These are phyloP conservation scores for Clavispora phyllophila DNA, from an alignment of 805 yeast genomes.

Conservation along the genomic window DNA sequence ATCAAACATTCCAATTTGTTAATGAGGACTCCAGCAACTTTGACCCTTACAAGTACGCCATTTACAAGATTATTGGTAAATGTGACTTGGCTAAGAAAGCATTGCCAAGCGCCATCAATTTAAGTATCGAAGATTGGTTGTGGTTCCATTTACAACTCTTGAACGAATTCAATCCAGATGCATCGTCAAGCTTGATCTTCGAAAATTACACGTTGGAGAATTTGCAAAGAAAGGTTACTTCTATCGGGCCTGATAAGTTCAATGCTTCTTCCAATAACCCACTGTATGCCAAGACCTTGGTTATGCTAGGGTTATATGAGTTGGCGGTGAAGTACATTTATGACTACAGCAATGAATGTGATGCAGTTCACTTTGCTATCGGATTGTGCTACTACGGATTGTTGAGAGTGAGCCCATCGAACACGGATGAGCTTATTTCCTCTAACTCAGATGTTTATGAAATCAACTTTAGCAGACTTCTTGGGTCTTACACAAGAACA, in stretches of 20 bases:
- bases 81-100: slow-evolving; percentile 67
- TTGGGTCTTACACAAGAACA: slow-evolving; percentile 77
- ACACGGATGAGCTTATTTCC: slow-evolving; percentile 32
- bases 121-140: slow-evolving; percentile 91
- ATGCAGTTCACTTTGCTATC: slow-evolving; percentile 85
- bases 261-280: slow-evolving; percentile 60
- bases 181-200: slow-evolving; percentile 41
- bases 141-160: slow-evolving; percentile 87
- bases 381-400: slow-evolving; percentile 72
- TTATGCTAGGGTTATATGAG: slow-evolving; percentile 77
- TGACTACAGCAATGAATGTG: slow-evolving; percentile 62
- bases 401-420: slow-evolving; percentile 43
- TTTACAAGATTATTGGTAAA: slow-evolving; percentile 89
- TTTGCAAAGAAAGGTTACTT: slow-evolving; percentile 64
- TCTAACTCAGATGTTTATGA: slow-evolving; percentile 30
- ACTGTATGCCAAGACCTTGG: slow-evolving; percentile 66
- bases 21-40: slow-evolving; percentile 46
- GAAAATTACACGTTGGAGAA: slow-evolving; percentile 72
- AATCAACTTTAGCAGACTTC: slow-evolving; percentile 52
- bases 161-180: slow-evolving; percentile 40
- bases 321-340: slow-evolving; percentile 65
- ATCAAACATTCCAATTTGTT: slow-evolving; percentile 67
- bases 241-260: slow-evolving; percentile 71
- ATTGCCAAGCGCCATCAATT: slow-evolving; percentile 61
- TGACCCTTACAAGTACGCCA: slow-evolving; percentile 88